A percentile compares a stretch with the other conserved stretches of the same genome.
Evolutionary conservation across 2,329 filamentous ascomycete species (phyloP).

Genomic region (Simplicillium sp.): DNA sequence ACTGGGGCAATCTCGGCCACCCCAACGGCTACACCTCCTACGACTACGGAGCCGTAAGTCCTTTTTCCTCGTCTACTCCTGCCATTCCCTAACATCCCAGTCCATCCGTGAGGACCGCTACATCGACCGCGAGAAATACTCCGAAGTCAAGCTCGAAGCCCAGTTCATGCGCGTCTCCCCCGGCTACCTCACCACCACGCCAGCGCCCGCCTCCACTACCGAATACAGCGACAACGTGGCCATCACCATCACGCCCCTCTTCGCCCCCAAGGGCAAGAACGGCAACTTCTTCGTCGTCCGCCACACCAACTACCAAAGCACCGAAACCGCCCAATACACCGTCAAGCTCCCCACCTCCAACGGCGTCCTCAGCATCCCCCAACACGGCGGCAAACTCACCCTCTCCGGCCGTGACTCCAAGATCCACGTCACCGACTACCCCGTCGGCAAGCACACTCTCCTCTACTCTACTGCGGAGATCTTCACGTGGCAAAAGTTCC

Average conservation of each 20-base stretch:
- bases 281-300: constrained; percentile 57
- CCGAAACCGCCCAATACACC: constrained; percentile 49
- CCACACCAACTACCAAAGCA: constrained; percentile 55
- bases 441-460: constrained; percentile 47
- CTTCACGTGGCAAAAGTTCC: constrained; percentile 59
- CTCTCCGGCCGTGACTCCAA: constrained; percentile 57
- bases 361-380: constrained; percentile 48
- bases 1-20: constrained; percentile 73
- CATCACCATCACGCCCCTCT: constrained; percentile 52
- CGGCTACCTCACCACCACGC: constrained; percentile 52
- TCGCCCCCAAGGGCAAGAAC: constrained; percentile 33
- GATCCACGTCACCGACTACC: constrained; percentile 58
- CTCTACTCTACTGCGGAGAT: constrained; percentile 64
- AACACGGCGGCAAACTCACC: constrained; percentile 44
- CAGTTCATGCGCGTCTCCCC: constrained; percentile 68
- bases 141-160: constrained; percentile 65
- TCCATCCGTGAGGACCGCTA: constrained; percentile 59
- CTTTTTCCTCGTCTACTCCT: background rate
- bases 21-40: constrained; percentile 53
- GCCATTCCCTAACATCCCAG: constrained; percentile 2
- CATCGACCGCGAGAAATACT: constrained; percentile 66
- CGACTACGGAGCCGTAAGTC: constrained; percentile 38
- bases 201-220: constrained; percentile 38
- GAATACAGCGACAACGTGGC: constrained; percentile 40
- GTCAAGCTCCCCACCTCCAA: constrained; percentile 52